Evolutionary conservation across 495 filamentous ascomycete genomes (phyloP), one percentile per base, ranked within the genome.

Genomic region (Aspergillus bertholletiae): DNA sequence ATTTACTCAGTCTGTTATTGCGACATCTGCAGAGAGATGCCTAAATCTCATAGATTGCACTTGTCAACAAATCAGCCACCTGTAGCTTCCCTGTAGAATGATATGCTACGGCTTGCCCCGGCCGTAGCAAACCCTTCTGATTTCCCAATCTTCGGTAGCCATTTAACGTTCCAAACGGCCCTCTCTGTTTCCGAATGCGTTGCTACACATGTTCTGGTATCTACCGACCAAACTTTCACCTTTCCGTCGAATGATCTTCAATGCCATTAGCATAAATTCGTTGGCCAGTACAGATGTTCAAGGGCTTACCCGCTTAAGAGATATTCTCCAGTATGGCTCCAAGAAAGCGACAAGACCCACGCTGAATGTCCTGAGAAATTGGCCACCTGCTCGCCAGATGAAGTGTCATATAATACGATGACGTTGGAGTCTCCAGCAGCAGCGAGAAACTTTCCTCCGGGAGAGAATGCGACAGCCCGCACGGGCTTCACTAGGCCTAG

Each of bases 281-380:
- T 9, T 41, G 35, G 3, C 17, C 24, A 40, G 43, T 27, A 20
- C 21, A n/a, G 6, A 13, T 28, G 13, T n/a, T 7, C 15, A 17
- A 24, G 32, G 15, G 7, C 80, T 57, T 70, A 88, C 85, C 92
- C 88, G 67, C 87, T 93, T 6, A 97, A 78, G 30, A 98, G 76
- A 70, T 90, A 96, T 65, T 97, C 93, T 37, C 94, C 94, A n/a
- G 89, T 94, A 59, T 86, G 79, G 66, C 86, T 97, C 92, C 92
- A 98, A 53, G 94, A 88, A 40, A 98, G 76, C 21, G 87, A 88
- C 47, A 93, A 83, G 44, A 97, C 82, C 93, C 93, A 97, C 27
- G 88, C 86, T 1, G 80, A 76, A 60, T 95, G 87, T 0, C 92
- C 88, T 0, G 81, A 77, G 2, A 97, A 75, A 62, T 90, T 96